phyloP scores from a whole-genome alignment of 73 alveolate species.

The Vitrella brassicaformis region DNA sequence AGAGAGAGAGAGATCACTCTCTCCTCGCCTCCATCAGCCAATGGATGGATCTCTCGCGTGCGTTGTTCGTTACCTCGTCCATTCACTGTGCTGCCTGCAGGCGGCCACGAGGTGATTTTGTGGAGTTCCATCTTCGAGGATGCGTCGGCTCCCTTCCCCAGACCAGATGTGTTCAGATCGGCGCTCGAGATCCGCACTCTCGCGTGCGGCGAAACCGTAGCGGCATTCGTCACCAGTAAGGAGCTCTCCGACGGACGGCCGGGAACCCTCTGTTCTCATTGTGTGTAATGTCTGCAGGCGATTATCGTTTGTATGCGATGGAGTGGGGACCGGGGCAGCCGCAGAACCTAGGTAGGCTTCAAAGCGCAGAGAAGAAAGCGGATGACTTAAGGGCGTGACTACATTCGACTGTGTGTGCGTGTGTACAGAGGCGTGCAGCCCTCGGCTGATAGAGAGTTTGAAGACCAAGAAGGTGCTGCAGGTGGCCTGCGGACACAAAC shows the following conservation, averaged over 20 bases:
- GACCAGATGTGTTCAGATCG: not conserved
- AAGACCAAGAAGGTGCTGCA: not conserved
- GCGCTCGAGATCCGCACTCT: not conserved
- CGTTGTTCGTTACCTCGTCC: not conserved
- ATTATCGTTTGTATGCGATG: not conserved
- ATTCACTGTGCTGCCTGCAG: not conserved
- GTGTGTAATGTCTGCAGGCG: not conserved
- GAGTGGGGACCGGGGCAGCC: too few species aligned
- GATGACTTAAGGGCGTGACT: too few species aligned
- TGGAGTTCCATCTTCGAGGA: not conserved
- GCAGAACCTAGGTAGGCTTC: too few species aligned
- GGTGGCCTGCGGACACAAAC: not conserved
- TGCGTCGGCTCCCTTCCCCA: not conserved
- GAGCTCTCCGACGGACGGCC: too few species aligned
- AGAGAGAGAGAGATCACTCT: too few species aligned
- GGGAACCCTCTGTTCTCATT: not conserved
- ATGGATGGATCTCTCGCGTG: not conserved
- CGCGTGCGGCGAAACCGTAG: not conserved
- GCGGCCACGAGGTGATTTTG: not conserved
- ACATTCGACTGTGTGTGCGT: too few species aligned
- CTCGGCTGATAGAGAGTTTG: not conserved
- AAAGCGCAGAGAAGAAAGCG: too few species aligned
- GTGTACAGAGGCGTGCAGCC: not conserved
- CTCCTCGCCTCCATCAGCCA: not conserved
- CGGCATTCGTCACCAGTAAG: not conserved